Evolutionary conservation across 345 rosid species (phyloP), one percentile per base, ranked within the genome.

Genomic region (Alliaria petiolata): DNA sequence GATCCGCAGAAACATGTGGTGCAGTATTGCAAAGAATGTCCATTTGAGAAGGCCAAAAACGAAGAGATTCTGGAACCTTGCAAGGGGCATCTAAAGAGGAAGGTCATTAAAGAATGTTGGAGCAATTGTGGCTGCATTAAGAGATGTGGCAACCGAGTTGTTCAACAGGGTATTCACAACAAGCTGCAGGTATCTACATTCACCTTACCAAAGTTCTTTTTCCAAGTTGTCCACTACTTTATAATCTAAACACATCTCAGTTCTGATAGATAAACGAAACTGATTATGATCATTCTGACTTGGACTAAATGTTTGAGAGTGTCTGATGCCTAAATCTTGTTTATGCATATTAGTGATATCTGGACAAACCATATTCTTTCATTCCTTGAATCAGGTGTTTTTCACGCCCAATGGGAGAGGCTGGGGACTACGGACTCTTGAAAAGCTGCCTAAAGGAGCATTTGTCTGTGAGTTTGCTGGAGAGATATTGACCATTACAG

Each of bases 391-490:
- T 51, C 78, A 92, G 96, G 92, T 92, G 50, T 93, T 88, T 78
- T 67, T 70, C 66, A 87, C 90, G 6, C 53, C 77, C 52, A 83
- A 83, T 63, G 87, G 89, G 44, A 93, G 80, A 79, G 98, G 98
- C 1, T 90, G 98, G 98, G 98, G 97, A 31, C 79, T 93, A 22
- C 80, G 95, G 80, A 76, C 93, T 63, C 79, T 83, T 15, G 79
- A 84, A 52, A 83, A 79, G 69, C 80, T 93, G 58, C 90, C 82
- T 2, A 86, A 90, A 81, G 98, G 97, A 51, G 74, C 95, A 30
- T 93, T 93, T 60, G 81, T 90, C 22, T 89, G 98, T 74, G 98
- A 93, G 66, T 91, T 87, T 66, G 79, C 90, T 40, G 97, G 97
- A 35, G 97, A 93, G 80, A 84, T 93, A 57, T 46, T 93, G 77